These are phyloP conservation scores for Candida wancherniae DNA, from an alignment of 805 yeast species.

Conservation along the genomic window DNA sequence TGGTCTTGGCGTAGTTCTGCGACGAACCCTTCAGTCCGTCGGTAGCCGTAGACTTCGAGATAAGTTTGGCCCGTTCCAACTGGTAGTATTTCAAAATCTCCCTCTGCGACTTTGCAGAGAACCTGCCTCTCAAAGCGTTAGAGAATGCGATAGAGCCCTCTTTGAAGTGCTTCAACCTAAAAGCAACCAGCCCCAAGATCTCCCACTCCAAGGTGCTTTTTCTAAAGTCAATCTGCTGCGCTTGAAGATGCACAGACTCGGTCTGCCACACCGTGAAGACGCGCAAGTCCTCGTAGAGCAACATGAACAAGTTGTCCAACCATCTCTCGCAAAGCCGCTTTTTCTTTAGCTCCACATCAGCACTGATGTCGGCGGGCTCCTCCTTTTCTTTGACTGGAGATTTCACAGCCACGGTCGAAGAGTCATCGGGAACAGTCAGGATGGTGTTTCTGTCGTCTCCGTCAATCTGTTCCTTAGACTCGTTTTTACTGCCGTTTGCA, in stretches of 20 bases:
- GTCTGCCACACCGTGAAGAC: conserved; percentile 93
- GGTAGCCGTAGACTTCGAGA: conserved; percentile 19
- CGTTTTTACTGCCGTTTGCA: conserved; percentile 4
- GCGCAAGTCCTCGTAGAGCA: conserved; percentile 66
- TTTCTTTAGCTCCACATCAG: conserved; percentile 47
- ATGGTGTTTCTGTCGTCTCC: conserved; percentile 1
- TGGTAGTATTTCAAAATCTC: conserved; percentile 65
- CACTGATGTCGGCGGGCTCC: conserved; percentile 4
- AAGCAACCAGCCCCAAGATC: conserved; percentile 78
- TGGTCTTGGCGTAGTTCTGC: conserved; percentile 35
- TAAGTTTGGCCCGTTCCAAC: conserved; percentile 40
- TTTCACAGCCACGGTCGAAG: conserved; percentile 36
- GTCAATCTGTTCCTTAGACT: neutral
- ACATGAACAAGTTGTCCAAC: conserved; percentile 67
- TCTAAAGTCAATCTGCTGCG: conserved; percentile 74
- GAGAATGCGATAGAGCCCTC: conserved; percentile 86
- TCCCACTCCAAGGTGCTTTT: conserved; percentile 91
- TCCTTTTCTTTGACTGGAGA: conserved; percentile 26
- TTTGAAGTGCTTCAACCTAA: conserved; percentile 75
- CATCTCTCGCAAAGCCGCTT: conserved; percentile 70
- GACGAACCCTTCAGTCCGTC: conserved; percentile 14
- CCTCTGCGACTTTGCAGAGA: conserved; percentile 75
- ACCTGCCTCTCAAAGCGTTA: conserved; percentile 65
- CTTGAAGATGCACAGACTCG: conserved; percentile 81
- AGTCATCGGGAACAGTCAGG: conserved; percentile 21